These are phyloP conservation scores for Saitozyma sp. DNA, from an alignment of 768 basidiomycete species.

Conservation along the genomic window DNA sequence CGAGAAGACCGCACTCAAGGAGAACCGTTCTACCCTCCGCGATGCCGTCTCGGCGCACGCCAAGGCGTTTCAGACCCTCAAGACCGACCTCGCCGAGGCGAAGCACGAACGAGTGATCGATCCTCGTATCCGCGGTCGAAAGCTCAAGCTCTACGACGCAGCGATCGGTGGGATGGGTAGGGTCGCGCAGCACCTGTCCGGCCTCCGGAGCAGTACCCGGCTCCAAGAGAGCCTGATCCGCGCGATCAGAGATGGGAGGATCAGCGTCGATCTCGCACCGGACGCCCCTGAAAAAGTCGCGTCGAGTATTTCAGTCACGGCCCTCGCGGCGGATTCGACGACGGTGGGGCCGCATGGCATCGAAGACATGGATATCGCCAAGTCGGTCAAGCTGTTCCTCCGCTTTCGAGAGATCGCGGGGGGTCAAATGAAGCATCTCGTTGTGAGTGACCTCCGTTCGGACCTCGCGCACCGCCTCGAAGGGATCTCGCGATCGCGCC, in stretches of 20 bases:
- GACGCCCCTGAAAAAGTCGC: conserved; percentile 8
- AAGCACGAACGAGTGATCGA: conserved; percentile 72
- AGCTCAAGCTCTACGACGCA: conserved; percentile 72
- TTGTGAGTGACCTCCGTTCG: conserved; percentile 26
- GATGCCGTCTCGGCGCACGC: conserved; percentile 82
- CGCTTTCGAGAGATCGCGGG: conserved; percentile 49
- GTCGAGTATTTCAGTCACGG: neutral
- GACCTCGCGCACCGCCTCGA: neutral
- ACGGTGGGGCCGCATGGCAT: neutral
- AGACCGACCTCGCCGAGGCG: conserved; percentile 81
- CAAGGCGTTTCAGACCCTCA: conserved; percentile 82
- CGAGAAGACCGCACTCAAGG: conserved; percentile 54
- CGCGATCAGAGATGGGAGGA: conserved; percentile 53
- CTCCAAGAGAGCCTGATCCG: conserved; percentile 79
- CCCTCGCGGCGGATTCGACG: neutral
- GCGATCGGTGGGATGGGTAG: conserved; percentile 82
- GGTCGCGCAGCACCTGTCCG: conserved; percentile 90
- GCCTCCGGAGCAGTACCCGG: conserved; percentile 76
- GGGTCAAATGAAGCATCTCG: conserved; percentile 39
- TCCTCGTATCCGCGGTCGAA: conserved; percentile 50
- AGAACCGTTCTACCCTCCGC: conserved; percentile 57
- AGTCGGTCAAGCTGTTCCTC: conserved; percentile 45
- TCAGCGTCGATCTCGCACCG: conserved; percentile 18
- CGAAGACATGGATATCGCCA: conserved; percentile 22
- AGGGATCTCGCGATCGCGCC: neutral